Base-by-base conservation (phyloP, 148 eudicot genomes). In the Simmondsia chinensis region DNA sequence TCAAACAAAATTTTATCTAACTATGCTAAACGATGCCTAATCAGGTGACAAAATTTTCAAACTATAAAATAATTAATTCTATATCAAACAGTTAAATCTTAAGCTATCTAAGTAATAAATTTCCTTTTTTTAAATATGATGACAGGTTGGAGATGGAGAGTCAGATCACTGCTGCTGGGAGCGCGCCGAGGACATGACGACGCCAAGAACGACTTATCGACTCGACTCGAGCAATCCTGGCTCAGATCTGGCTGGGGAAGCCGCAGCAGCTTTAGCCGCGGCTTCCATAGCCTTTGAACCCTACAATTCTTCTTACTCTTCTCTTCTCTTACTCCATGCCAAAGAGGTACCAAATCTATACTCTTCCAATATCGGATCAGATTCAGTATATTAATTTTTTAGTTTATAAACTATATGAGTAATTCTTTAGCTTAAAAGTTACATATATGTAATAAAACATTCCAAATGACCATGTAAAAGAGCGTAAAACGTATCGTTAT, bases 201-300 rank as follows among this genome's bases (percentile, higher is more conserved):
- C 87, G 3, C 59, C 91, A 46, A 69, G 97, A 46, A 83, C 72
- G 4, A 87, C 80, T 3, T 88, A 70, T 44, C 59, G 51, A 40
- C 38, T 88, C 31, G 87, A 80, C 36, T 47, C 71, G 0, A 24
- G 29, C 9, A 37, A 64, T 44, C 97, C 91, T 1, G 97, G 97
- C 22, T 88, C 95, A 0, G 97, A 88, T 42, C 66, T 88, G 37
- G 95, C 82, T 5, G 94, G 70, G 5, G 97, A 88, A 78, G 78
- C 97, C 8, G 83, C 97, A 1, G 97, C 97, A 28, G 81, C 91
- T n/a, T 51, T 88, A 39, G 94, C 95, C 43, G 86, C 97, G 7
- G 91, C 94, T 33, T 71, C 91, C 8, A 24, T 88, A 25, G 97
- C 91, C 8, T 80, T 80, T 60, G 21, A 46, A 37, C 69, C 80